Evolutionary conservation across 768 basidiomycete species (phyloP), one percentile per base, ranked within the genome.

Genomic region (Tubosaeta brunneosetosa): DNA sequence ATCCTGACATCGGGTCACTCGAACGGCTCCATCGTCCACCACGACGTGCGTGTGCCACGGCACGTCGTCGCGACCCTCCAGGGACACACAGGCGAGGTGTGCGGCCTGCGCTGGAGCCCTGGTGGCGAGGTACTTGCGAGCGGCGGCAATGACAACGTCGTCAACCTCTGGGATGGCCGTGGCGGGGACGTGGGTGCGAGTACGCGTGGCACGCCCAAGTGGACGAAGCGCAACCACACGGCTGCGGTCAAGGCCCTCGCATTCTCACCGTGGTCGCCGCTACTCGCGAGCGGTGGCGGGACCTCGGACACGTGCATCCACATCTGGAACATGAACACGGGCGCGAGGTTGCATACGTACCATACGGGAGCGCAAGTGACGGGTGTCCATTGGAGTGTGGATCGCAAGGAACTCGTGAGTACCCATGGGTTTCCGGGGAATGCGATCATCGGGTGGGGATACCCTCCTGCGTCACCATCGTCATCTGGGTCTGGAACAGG

Each of bases 121-220:
- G 94, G 94, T 59, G 92, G 94, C 0, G 87, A 93, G 67, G 74
- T 95, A 17, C 77, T 99, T 22, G 95, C 95, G 0, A 93, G 91
- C 58, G 95, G 95, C 2, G 95, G 94, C 0, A 97, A 98, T 64
- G 97, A 98, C 69, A 97, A 98, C 57, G 93, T 97, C 17, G 94
- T 98, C 49, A 95, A 97, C 63, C 87, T 97, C 46, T 99, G 95
- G 95, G 95, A 99, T 60, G 90, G 86, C 6, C 79, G 90, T 50
- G 74, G 89, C 0, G 81, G 82, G 0, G 80, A 82, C 55, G 78
- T 78, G 57, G 50, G 45, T 46, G 57, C 64, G 1, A 74, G 68
- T 4, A 72, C 79, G 3, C 67, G 80, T 16, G 83, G 79, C 3
- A 78, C 70, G 65, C 84, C 92, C 0, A 93, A 92, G 65, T 94